These are phyloP conservation scores for Eragrostis nindensis DNA, from an alignment of 176 grass and related monocot species.

Conservation along the genomic window DNA sequence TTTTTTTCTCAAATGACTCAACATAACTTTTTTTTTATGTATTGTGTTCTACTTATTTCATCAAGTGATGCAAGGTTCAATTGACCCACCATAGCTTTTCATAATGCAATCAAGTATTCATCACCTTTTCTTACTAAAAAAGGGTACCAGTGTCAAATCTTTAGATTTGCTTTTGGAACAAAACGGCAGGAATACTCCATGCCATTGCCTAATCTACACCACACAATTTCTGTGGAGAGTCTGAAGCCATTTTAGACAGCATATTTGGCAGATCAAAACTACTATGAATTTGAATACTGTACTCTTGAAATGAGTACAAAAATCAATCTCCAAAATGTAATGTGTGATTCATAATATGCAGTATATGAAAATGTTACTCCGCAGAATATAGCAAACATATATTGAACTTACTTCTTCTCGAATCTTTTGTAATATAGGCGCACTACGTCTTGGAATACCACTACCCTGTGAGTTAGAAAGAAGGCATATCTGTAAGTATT, in stretches of 20 bases:
- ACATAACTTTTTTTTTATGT: no score
- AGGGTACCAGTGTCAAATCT: not conserved
- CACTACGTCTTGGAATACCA: slow-evolving; percentile 81
- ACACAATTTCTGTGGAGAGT: slow-evolving; percentile 4
- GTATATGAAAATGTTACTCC: not conserved
- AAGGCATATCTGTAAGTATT: slow-evolving; percentile 27
- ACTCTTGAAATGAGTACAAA: not conserved
- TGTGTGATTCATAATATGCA: slow-evolving; percentile 8
- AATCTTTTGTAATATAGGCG: slow-evolving; percentile 80
- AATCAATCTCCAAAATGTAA: slow-evolving; percentile 10
- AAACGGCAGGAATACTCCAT: not conserved
- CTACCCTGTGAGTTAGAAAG: slow-evolving; percentile 65
- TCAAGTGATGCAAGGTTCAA: no score
- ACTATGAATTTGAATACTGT: not conserved
- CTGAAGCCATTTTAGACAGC: not conserved
- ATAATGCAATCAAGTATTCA: not conserved
- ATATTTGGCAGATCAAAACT: not conserved
- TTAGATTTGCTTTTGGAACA: not conserved
- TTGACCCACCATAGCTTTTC: no score
- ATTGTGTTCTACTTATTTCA: no score
- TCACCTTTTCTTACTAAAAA: not conserved
- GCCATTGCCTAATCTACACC: not conserved
- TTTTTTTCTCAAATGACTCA: no score
- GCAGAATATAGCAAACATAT: slow-evolving; percentile 2
- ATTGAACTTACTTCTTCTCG: slow-evolving; percentile 75